Evolutionary conservation across 2,329 filamentous ascomycete genomes (phyloP).

Genomic region (Xylariales sp.): DNA sequence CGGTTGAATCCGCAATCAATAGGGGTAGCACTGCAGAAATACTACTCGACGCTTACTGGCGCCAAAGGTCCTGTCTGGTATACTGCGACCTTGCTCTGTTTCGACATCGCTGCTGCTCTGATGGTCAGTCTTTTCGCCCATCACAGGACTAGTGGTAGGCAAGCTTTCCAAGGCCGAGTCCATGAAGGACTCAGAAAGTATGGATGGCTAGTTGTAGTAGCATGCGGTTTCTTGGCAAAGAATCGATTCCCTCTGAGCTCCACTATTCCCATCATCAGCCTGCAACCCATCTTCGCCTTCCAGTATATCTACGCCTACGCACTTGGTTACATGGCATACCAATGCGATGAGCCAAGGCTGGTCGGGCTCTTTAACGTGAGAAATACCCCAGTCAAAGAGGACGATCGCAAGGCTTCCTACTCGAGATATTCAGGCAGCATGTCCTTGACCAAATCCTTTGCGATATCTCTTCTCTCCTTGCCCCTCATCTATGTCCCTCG

Average conservation of each 20-base stretch:
- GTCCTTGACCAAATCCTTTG: neutral
- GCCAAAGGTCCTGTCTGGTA: conserved; percentile 17
- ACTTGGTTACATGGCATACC: conserved; percentile 12
- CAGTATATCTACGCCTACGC: conserved; percentile 19
- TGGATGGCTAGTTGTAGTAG: neutral
- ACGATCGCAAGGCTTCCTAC: neutral
- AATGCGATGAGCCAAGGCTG: conserved; percentile 1
- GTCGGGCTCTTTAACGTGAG: neutral
- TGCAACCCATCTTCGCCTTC: conserved; percentile 14
- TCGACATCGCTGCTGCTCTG: conserved; percentile 13
- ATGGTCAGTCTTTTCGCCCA: conserved; percentile 12
- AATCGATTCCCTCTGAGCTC: conserved; percentile 10
- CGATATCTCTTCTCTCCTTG: neutral
- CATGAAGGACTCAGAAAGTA: neutral
- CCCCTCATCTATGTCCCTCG: neutral
- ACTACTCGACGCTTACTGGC: conserved; percentile 7
- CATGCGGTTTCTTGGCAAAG: conserved; percentile 2
- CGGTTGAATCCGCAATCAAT: neutral
- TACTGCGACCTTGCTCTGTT: conserved; percentile 14
- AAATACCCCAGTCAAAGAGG: neutral
- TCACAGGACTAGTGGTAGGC: neutral
- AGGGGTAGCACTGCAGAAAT: neutral
- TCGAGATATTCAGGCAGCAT: neutral
- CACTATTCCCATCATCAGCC: conserved; percentile 11
- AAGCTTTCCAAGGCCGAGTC: neutral